phyloP scores from a whole-genome alignment of 805 yeast species.

The Wickerhamomyces chambardii region DNA sequence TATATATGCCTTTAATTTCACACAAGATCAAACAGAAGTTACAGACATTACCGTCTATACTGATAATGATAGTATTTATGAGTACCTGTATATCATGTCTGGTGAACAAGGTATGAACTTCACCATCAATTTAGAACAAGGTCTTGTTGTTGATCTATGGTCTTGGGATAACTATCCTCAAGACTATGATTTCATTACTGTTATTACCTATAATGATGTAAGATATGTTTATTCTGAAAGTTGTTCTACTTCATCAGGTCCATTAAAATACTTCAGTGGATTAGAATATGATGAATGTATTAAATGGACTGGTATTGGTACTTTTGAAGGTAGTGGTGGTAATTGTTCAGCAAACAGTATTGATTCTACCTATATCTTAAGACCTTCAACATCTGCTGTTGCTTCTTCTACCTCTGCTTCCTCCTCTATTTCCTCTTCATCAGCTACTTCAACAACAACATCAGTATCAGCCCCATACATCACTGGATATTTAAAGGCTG shows the following conservation, averaged over 20 bases:
- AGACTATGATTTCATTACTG: background rate
- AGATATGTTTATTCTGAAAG: background rate
- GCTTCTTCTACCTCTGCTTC: background rate
- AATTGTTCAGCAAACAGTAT: background rate
- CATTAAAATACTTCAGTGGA: background rate
- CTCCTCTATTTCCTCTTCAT: background rate
- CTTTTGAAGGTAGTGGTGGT: background rate
- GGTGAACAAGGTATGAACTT: background rate
- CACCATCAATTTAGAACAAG: background rate
- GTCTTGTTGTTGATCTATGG: background rate
- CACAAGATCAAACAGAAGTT: background rate
- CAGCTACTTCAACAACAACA: conserved; percentile 1
- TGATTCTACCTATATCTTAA: background rate
- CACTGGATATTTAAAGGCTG: conserved; percentile 13
- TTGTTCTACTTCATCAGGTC: background rate
- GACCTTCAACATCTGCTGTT: background rate
- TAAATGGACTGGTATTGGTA: background rate
- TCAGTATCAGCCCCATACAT: conserved; percentile 11
- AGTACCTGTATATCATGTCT: background rate
- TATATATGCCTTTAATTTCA: background rate
- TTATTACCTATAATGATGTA: background rate
- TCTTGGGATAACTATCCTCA: background rate
- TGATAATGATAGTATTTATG: background rate
- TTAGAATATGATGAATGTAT: background rate
- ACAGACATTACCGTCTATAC: background rate